Evolutionary conservation across 768 basidiomycete genomes (phyloP).

Genomic region (Lactarius indigo): DNA sequence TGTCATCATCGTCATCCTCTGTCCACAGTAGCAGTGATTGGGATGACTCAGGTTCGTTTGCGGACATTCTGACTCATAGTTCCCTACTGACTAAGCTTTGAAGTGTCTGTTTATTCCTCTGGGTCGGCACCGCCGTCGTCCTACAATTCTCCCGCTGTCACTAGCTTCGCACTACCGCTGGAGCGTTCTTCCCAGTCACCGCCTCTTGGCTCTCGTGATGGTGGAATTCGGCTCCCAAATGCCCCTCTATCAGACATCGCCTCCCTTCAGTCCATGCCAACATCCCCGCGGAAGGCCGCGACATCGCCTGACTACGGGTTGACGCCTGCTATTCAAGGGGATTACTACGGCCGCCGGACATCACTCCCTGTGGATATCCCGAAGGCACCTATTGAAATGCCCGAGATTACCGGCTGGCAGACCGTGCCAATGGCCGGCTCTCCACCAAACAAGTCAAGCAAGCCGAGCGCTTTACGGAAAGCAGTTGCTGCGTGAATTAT

Average conservation of each 20-base stretch:
- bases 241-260: slow-evolving; percentile 70
- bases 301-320: slow-evolving; percentile 28
- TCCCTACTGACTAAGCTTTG: slow-evolving; percentile 20
- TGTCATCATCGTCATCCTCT: slow-evolving; percentile 56
- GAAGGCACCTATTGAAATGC: slow-evolving; percentile 21
- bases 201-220: slow-evolving; percentile 38
- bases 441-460: slow-evolving; percentile 26
- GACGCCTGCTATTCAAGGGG: slow-evolving; percentile 19
- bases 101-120: slow-evolving; percentile 43
- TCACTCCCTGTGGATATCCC: slow-evolving; percentile 27
- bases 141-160: slow-evolving; percentile 60
- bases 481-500: slow-evolving; percentile 28
- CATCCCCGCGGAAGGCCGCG: slow-evolving; percentile 32
- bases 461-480: slow-evolving; percentile 28
- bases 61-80: slow-evolving; percentile 23
- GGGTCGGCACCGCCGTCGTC: slow-evolving; percentile 59
- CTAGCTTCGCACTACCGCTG: slow-evolving; percentile 59
- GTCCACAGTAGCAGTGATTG: slow-evolving; percentile 69
- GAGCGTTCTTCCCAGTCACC: slow-evolving; percentile 39
- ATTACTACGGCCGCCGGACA: slow-evolving; percentile 30
- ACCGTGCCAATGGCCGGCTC: slow-evolving; percentile 32
- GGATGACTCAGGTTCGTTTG: slow-evolving; percentile 65
- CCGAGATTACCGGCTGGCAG: slow-evolving; percentile 38
- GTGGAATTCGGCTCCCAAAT: slow-evolving; percentile 70
- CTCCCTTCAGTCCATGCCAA: slow-evolving; percentile 36